These are phyloP conservation scores for Penicillium chermesinum DNA, from an alignment of 495 filamentous ascomycete genomes.

Conservation along the genomic window DNA sequence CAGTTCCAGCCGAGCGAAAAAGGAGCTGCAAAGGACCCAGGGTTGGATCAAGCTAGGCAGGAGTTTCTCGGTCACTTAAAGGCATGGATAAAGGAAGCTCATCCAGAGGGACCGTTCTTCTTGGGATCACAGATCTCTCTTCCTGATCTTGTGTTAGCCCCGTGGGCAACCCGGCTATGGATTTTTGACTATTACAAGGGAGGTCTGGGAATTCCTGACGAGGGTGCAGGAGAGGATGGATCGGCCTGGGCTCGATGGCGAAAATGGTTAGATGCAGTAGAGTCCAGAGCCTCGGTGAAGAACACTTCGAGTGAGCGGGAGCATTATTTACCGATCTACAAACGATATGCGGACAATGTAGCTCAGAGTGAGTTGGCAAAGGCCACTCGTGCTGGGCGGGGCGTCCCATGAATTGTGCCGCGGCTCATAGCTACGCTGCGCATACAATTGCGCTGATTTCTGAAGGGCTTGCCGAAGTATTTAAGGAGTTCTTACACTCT, in stretches of 20 bases:
- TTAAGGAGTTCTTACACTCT: too few relatives aligned
- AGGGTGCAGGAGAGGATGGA: conserved; percentile 47
- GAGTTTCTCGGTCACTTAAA: conserved; percentile 49
- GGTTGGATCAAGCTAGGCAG: conserved; percentile 38
- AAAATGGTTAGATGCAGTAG: conserved; percentile 53
- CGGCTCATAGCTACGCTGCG: too few relatives aligned
- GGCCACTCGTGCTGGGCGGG: conserved; percentile 57
- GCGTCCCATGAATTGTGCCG: conserved; percentile 51
- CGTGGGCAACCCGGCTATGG: conserved; percentile 63
- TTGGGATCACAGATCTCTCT: conserved; percentile 50
- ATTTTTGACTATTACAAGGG: conserved; percentile 69
- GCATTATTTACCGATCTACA: conserved; percentile 59
- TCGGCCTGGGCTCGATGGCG: conserved; percentile 56
- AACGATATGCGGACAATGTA: conserved; percentile 66
- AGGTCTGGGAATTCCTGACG: conserved; percentile 52
- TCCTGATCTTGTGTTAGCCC: conserved; percentile 60
- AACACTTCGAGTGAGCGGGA: conserved; percentile 59
- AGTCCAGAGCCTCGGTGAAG: conserved; percentile 49
- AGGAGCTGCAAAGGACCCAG: conserved; percentile 14
- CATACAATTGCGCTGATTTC: too few relatives aligned
- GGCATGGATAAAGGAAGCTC: conserved; percentile 56
- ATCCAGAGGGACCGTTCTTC: conserved; percentile 57
- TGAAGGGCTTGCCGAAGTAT: too few relatives aligned
- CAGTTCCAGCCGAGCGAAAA: conserved; percentile 48
- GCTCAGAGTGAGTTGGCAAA: conserved; percentile 65